Evolutionary conservation across 805 yeast genomes (phyloP), one percentile per base, ranked within the genome.

Genomic region (Pichia eremophila): DNA sequence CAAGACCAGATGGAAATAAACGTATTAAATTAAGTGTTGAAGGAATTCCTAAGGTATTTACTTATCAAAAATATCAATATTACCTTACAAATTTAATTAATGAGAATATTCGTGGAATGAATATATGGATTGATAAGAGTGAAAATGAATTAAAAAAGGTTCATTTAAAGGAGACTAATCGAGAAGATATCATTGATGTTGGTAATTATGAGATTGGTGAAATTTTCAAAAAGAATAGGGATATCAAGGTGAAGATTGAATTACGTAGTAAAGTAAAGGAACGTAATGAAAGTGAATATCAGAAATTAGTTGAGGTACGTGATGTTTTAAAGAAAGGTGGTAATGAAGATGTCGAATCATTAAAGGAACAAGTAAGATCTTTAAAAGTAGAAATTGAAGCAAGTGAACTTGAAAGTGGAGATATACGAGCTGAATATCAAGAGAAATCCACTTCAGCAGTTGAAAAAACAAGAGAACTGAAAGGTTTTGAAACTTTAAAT

Each of bases 401-500:
- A 43, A 34, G 59, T 14, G 51, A 56, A 15, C 41, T 43, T 1
- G 46, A 60, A 29, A 71, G 66, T 28, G 62, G 59, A 17, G 48
- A 45, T 5, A 53, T 72, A 29, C 59, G 83, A 49, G 38, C 50
- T 1, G 47, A 60, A n/a, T 78, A 78, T 53, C 82, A 77, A 57
- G 43, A 49, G 5, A 57, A 57, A 8, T 75, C 81, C 0, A 65
- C 77, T 1, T 45, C 52, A n/a, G 80, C 81, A 4, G 78, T 78
- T 0, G 74, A 71, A 37, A 50, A 61, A 41, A 67, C 78, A 1
- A 55, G 59, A 4, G 31, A 39, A 8, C 37, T 67, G 4, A 58
- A 60, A 19, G 39, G 51, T 0, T 39, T 63, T n/a, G 62, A 63
- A 37, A 49, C 53, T 5, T 43, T 48, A 5, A 57, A 56, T 19